Base-by-base conservation (phyloP, 2,329 filamentous ascomycete genomes). In the Colletotrichum euphorbiae region DNA sequence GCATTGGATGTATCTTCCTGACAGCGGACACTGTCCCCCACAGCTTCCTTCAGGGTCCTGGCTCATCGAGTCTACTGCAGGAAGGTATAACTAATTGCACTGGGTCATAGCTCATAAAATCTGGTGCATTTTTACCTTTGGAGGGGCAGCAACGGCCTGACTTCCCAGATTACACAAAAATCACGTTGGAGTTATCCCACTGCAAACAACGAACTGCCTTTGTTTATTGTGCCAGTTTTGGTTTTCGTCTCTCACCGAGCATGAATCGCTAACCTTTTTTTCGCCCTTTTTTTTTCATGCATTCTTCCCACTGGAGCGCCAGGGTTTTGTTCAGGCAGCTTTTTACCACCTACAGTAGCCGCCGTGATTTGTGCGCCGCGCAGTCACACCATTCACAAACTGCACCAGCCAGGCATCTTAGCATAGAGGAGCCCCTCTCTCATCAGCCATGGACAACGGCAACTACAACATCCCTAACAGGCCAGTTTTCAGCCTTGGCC, bases 401-500 rank as follows among this genome's bases (percentile, higher is more conserved):
- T 50, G 11, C n/a, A 63, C 19, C 60, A 42, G 11, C 17, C 19
- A 50, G 58, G 43, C 63, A 31, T 36, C 59, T 42, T 43, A 45
- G 46, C 50, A 38, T 2, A 38, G 28, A 38, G 36, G 19, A 31
- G 33, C 21, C 59, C 50, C 42, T 46, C 43, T 36, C 17, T 8
- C 24, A 33, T 17, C 38, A 31, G 52, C 33, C 15, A 66, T 69
- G 45, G 68, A 71, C 48, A 62, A 36, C 43, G 45, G 40, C 38
- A 69, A 66, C 52, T 62, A 50, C 17, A 69, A 69, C 55, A 54
- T 43, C n/a, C 56, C 69, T 5, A 57, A 60, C 61, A 75, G 79
- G 38, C 83, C 83, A 1, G 71, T 64, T 11, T 92, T 93, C 75
- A 92, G 90, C 74, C 83, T 94, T 72, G 91, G 91, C 65, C 90